These are phyloP conservation scores for Botryotinia globosa DNA, from an alignment of 2,329 filamentous ascomycete species.

Conservation along the genomic window DNA sequence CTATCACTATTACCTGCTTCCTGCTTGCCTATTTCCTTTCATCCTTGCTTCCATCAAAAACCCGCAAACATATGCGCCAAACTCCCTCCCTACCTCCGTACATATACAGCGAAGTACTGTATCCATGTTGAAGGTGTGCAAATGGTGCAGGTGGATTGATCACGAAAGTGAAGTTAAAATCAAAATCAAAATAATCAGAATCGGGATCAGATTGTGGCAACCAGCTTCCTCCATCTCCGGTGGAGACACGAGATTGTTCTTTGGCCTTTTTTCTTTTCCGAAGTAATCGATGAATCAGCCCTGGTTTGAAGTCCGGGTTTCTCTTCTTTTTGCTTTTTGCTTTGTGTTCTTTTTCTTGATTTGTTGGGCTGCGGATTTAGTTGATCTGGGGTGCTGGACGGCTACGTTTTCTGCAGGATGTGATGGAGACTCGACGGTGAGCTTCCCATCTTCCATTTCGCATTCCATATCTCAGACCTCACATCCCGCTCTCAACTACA, in stretches of 20 bases:
- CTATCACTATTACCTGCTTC: not conserved
- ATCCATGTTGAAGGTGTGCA: not conserved
- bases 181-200: not conserved
- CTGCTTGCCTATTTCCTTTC: not conserved
- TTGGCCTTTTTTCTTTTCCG: not conserved
- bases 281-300: not conserved
- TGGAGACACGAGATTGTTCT: not conserved
- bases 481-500: constrained; percentile 35
- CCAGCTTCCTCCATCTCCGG: accelerated
- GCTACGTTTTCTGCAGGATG: not conserved
- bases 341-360: not conserved
- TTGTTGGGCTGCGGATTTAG: not conserved
- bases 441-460: not conserved
- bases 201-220: not conserved
- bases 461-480: not conserved
- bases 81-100: not conserved
- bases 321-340: not conserved
- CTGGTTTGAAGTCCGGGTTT: not conserved
- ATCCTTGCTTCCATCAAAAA: not conserved
- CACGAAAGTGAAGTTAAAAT: not conserved
- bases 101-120: not conserved
- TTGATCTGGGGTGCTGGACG: not conserved
- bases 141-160: not conserved
- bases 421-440: not conserved
- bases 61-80: not conserved